Evolutionary conservation across 1,284 basidiomycete species (phyloP).

Genomic region (Rhodotorula sp.): DNA sequence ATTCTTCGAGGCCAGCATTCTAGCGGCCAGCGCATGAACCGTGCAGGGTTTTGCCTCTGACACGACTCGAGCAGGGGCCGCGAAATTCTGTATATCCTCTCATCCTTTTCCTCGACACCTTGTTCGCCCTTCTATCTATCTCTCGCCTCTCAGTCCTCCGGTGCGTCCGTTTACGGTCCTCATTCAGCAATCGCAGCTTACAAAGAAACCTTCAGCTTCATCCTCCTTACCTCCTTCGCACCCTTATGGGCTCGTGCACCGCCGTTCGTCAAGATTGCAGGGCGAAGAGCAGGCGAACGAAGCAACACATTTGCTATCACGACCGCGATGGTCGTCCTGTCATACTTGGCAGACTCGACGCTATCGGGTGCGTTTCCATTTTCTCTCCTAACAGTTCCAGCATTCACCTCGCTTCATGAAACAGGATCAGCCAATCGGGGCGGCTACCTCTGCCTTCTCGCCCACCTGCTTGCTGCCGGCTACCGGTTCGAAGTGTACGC

Average conservation of each 20-base stretch:
- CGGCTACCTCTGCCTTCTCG: conserved; percentile 34
- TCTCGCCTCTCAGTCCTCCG: conserved; percentile 17
- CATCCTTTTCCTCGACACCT: conserved; percentile 22
- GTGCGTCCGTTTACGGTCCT: not conserved
- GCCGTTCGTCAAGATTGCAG: conserved; percentile 22
- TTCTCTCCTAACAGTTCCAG: no score
- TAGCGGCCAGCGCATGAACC: no score
- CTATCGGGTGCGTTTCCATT: conserved; percentile 30
- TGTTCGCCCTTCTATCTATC: conserved; percentile 26
- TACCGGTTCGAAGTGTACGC: conserved; percentile 33
- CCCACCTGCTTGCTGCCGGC: conserved; percentile 34
- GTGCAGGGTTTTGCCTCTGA: no score
- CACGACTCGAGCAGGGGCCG: conserved; percentile 11
- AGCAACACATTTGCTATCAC: conserved; percentile 40
- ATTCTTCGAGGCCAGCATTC: no score
- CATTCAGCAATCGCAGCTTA: not conserved
- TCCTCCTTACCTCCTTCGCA: conserved; percentile 32
- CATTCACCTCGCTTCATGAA: no score
- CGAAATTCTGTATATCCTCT: conserved; percentile 24
- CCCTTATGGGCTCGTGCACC: conserved; percentile 35
- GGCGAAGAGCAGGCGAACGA: conserved; percentile 29
- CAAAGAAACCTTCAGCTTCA: conserved; percentile 12
- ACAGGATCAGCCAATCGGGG: not conserved
- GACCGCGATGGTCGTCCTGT: conserved; percentile 22
- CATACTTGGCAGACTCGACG: conserved; percentile 34